Conservation (phyloP, 2,329 filamentous ascomycete species). For the Aureobasidium zeae region DNA sequence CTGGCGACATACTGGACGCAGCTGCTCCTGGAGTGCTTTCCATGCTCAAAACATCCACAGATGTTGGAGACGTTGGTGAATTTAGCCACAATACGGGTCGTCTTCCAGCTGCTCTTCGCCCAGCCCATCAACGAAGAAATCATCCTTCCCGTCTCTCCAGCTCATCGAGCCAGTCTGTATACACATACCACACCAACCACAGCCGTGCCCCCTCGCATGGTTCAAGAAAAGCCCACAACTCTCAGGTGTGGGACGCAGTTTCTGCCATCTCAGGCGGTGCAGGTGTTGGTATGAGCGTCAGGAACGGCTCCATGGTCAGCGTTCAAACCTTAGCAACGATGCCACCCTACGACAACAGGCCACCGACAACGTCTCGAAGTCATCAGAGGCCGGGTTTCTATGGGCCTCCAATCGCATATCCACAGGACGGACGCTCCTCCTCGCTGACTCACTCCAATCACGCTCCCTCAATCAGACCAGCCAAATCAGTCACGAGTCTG, state of each 20-base stretch:
- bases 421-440: conserved; percentile 34
- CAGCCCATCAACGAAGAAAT: conserved; percentile 28
- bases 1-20: conserved; percentile 22
- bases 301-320: conserved; percentile 31
- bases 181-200: conserved; percentile 22
- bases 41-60: conserved; percentile 43
- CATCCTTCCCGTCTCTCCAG: conserved; percentile 32
- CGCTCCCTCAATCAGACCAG: conserved; percentile 11
- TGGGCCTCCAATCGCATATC: conserved; percentile 15
- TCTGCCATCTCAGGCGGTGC: conserved; percentile 30
- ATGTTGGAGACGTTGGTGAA: conserved; percentile 38
- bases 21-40: conserved; percentile 36
- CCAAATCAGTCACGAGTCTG: conserved; percentile 35
- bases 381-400: conserved; percentile 3
- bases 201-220: conserved; percentile 32
- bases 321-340: conserved; percentile 35
- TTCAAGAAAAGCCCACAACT: conserved; percentile 32
- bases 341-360: conserved; percentile 34
- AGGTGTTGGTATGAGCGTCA: not conserved
- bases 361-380: conserved; percentile 19
- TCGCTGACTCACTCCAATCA: conserved; percentile 32
- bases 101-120: conserved; percentile 31
- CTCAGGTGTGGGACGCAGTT: conserved; percentile 31
- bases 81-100: conserved; percentile 32
- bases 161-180: conserved; percentile 27